Conservation (phyloP, 345 rosid species). For the Euphorbia lathyris region DNA sequence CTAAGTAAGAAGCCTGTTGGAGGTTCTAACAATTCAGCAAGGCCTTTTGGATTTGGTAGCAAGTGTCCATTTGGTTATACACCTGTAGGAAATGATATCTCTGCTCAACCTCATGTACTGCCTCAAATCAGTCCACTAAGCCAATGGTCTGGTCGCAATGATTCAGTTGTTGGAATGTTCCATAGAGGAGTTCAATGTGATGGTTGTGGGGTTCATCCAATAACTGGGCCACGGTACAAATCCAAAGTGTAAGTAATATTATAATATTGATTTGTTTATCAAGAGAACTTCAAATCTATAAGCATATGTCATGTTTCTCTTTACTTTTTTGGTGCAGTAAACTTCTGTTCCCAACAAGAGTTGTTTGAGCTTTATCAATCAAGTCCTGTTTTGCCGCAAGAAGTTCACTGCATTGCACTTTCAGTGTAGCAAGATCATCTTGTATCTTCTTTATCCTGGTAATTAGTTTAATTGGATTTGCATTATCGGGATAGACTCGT, state of each 20-base stretch:
- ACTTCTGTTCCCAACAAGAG: slow-evolving; percentile 70
- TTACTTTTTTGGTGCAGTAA: slow-evolving; percentile 41
- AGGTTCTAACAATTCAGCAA: slow-evolving; percentile 9
- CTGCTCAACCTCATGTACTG: too few relatives aligned
- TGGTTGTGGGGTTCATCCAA: too few relatives aligned
- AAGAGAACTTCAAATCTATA: background rate
- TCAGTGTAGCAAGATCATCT: too few relatives aligned
- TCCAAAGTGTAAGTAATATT: too few relatives aligned
- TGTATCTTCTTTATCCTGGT: slow-evolving; percentile 71
- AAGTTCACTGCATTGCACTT: too few relatives aligned
- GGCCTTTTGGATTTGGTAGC: too few relatives aligned
- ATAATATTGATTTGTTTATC: background rate
- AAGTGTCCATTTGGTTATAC: too few relatives aligned
- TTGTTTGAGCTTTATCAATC: too few relatives aligned
- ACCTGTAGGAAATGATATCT: too few relatives aligned
- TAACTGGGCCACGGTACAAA: too few relatives aligned
- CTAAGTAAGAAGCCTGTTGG: slow-evolving; percentile 17
- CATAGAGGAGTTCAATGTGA: too few relatives aligned
- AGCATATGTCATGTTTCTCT: background rate
- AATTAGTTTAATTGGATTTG: slow-evolving; percentile 77
- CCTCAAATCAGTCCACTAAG: slow-evolving; percentile 20
- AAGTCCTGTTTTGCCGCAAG: too few relatives aligned
- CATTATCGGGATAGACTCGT: slow-evolving; percentile 74
- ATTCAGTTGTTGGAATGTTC: slow-evolving; percentile 38
- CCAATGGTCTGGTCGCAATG: slow-evolving; percentile 27